A percentile compares a stretch with the other conserved stretches of the same genome.
These are phyloP conservation scores for Saturnispora besseyi DNA, from an alignment of 805 yeast species.

Conservation along the genomic window DNA sequence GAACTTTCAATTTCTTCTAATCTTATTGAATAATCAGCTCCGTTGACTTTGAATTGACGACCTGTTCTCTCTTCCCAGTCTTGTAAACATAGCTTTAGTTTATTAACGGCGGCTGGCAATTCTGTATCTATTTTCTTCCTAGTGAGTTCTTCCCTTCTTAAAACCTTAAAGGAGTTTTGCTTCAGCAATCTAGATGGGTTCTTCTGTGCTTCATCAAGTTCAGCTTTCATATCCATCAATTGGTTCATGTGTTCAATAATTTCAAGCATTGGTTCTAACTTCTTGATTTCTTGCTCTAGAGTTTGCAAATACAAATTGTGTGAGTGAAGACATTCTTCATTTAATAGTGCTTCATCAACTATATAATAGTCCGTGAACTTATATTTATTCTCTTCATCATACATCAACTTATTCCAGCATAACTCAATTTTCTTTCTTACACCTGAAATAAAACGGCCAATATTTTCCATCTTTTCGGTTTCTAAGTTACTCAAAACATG, in stretches of 20 bases:
- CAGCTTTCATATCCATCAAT: slow-evolving; percentile 49
- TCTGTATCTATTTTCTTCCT: slow-evolving; percentile 59
- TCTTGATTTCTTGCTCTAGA: slow-evolving; percentile 41
- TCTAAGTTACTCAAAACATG: slow-evolving; percentile 50
- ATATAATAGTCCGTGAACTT: slow-evolving; percentile 37
- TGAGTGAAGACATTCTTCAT: slow-evolving; percentile 50
- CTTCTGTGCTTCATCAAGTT: slow-evolving; percentile 59
- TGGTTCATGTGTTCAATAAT: slow-evolving; percentile 47
- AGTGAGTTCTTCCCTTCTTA: slow-evolving; percentile 70
- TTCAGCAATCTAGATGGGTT: slow-evolving; percentile 74
- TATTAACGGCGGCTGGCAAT: slow-evolving; percentile 54
- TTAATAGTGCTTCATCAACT: slow-evolving; percentile 31
- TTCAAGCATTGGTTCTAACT: slow-evolving; percentile 46
- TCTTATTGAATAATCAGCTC: slow-evolving; percentile 35
- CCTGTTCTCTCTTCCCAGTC: slow-evolving; percentile 39
- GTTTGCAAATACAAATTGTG: slow-evolving; percentile 56
- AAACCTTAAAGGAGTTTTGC: slow-evolving; percentile 67
- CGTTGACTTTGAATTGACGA: slow-evolving; percentile 36
- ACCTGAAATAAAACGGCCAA: slow-evolving; percentile 59
- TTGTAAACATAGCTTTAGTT: slow-evolving; percentile 38
- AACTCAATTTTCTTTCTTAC: slow-evolving; percentile 50
- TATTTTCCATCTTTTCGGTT: slow-evolving; percentile 49
- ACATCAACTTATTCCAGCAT: slow-evolving; percentile 56
- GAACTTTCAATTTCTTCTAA: slow-evolving; percentile 19
- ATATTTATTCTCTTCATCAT: slow-evolving; percentile 41